Percentiles rank a stretch among this genome's conserved stretches.
Conservation (phyloP, 2,329 filamentous ascomycete genomes). For the Ophiocordyceps camponoti-rufipedis region DNA sequence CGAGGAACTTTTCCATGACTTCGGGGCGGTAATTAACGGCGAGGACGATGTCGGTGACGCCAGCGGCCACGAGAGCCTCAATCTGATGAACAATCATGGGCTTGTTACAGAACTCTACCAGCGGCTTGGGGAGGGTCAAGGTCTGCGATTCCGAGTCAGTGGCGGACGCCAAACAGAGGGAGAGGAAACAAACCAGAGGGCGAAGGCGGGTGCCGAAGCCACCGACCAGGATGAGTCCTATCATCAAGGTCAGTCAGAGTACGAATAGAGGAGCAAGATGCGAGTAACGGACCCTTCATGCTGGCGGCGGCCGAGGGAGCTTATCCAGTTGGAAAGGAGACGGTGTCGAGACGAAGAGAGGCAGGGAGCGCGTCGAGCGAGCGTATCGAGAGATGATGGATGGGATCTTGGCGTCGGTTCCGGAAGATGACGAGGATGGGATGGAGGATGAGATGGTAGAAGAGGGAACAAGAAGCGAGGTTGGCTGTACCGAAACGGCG, state of each 20-base stretch:
- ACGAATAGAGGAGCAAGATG: neutral
- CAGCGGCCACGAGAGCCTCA: constrained; percentile 78
- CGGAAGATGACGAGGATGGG: too few species aligned
- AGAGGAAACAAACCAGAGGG: constrained; percentile 49
- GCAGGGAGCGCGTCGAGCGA: neutral
- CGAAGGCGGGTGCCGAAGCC: constrained; percentile 96
- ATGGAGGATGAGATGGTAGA: too few species aligned
- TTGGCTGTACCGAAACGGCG: too few species aligned
- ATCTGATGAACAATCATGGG: constrained; percentile 99
- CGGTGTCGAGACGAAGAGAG: too few species aligned
- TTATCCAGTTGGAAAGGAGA: neutral
- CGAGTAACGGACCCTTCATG: neutral
- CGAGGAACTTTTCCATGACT: constrained; percentile 86
- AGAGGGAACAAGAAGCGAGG: too few species aligned
- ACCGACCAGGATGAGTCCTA: constrained; percentile 96
- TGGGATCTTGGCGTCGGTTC: too few species aligned
- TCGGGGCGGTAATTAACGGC: constrained; percentile 98
- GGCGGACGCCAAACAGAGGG: neutral
- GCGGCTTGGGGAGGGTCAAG: constrained; percentile 87
- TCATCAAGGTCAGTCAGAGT: neutral
- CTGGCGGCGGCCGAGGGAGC: neutral
- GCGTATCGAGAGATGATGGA: too few species aligned
- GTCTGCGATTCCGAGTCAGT: constrained; percentile 37
- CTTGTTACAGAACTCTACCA: constrained; percentile 97
- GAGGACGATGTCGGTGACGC: constrained; percentile 93